Evolutionary conservation across 371 early-diverging fungal genomes (phyloP).

Genomic region (Rhizopus arrhizus): DNA sequence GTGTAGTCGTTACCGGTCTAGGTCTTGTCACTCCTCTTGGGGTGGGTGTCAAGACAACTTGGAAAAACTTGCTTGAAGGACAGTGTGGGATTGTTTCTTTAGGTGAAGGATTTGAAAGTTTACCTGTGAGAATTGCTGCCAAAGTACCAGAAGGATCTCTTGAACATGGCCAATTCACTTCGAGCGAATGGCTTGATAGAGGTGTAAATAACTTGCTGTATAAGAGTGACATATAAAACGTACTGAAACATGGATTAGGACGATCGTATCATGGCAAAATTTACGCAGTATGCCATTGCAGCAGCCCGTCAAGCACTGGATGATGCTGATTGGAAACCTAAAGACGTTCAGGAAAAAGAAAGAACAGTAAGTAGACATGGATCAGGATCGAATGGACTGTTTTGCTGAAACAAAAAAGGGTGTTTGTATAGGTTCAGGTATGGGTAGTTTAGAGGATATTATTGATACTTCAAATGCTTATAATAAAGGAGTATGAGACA

Average conservation of each 20-base stretch:
- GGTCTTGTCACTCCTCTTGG: conserved; percentile 95
- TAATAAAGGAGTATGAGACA: conserved; percentile 49
- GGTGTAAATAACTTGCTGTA: conserved; percentile 49
- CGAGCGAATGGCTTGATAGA: conserved; percentile 72
- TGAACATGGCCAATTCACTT: conserved; percentile 64
- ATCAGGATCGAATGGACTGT: not conserved
- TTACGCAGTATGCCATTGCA: conserved; percentile 87
- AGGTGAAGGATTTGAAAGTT: conserved; percentile 52
- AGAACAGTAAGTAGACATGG: conserved; percentile 46
- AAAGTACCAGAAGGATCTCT: conserved; percentile 61
- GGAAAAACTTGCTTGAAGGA: conserved; percentile 76
- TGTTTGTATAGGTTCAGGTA: conserved; percentile 90
- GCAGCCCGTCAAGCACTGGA: conserved; percentile 85
- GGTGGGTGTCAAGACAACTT: conserved; percentile 69
- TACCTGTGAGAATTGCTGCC: conserved; percentile 85
- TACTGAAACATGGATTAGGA: conserved; percentile 53
- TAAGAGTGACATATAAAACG: too few relatives aligned
- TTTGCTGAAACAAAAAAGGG: conserved; percentile 55
- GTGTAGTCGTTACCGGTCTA: conserved; percentile 94
- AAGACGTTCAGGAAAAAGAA: conserved; percentile 58
- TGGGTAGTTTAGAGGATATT: conserved; percentile 90
- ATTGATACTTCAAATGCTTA: conserved; percentile 60
- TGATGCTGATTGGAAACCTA: conserved; percentile 76
- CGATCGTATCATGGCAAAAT: conserved; percentile 74
- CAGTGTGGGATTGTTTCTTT: conserved; percentile 81